These are phyloP conservation scores for Luzula sylvatica DNA, from an alignment of 176 grass and related monocot species.

Conservation along the genomic window DNA sequence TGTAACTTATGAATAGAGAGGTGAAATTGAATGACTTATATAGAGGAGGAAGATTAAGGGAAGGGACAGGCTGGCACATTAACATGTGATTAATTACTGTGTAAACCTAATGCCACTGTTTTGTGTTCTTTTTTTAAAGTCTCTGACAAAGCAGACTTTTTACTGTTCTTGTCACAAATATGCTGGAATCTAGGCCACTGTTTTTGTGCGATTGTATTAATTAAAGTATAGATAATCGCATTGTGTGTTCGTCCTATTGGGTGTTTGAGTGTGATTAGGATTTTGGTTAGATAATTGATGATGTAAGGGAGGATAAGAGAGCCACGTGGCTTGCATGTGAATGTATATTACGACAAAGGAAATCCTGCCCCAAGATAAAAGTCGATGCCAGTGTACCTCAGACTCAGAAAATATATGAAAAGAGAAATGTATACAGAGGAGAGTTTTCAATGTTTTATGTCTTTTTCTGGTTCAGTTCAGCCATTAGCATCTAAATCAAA, in stretches of 20 bases:
- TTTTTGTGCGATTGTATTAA: too few species aligned
- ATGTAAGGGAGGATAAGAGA: too few species aligned
- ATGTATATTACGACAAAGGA: constrained; percentile 1
- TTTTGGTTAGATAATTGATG: too few species aligned
- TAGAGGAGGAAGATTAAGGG: constrained; percentile 8
- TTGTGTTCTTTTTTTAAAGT: too few species aligned
- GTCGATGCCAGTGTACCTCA: background rate
- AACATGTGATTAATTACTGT: background rate
- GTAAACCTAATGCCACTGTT: too few species aligned
- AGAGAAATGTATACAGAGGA: background rate
- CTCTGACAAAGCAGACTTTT: too few species aligned
- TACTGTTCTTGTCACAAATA: too few species aligned
- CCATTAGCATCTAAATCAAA: constrained; percentile 2
- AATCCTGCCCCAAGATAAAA: background rate
- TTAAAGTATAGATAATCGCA: too few species aligned
- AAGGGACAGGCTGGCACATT: background rate
- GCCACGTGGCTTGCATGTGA: constrained; percentile 7
- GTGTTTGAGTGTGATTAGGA: too few species aligned
- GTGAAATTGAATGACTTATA: constrained; percentile 22
- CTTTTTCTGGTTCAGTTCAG: background rate
- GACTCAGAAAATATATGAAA: too few species aligned
- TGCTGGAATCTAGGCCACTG: too few species aligned
- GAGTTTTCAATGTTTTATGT: constrained; percentile 12
- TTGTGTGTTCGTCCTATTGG: too few species aligned
- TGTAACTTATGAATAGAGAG: background rate